phyloP scores from a whole-genome alignment of 306 rosid species.

The Sechiopsis laciniata region DNA sequence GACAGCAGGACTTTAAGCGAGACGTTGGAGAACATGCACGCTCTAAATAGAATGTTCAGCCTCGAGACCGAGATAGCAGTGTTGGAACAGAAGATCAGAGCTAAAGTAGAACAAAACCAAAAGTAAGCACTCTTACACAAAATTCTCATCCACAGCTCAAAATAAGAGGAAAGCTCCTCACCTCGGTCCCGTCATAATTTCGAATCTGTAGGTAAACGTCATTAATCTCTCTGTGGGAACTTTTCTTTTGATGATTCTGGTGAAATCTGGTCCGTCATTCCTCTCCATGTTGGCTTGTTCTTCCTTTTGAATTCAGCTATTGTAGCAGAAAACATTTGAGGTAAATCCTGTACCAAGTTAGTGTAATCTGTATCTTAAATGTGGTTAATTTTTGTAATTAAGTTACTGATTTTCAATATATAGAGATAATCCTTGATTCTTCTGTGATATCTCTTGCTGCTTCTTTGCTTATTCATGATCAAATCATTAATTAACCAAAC shows the following conservation, averaged over 20 bases:
- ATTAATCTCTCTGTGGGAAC: conserved; percentile 14
- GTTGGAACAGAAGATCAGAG: conserved; percentile 87
- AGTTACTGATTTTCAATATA: conserved; percentile 20
- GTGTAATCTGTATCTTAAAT: conserved; percentile 18
- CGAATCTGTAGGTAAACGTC: conserved; percentile 31
- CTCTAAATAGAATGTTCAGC: conserved; percentile 94
- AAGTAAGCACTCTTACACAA: conserved; percentile 37
- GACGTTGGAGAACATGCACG: conserved; percentile 97
- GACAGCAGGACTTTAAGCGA: conserved; percentile 84
- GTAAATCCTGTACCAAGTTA: conserved; percentile 13
- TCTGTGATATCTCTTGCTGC: background rate
- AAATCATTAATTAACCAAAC: background rate
- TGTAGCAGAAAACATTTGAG: background rate
- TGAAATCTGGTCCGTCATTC: too few relatives aligned
- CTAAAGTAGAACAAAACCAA: conserved; percentile 88
- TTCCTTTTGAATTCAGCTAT: too few relatives aligned
- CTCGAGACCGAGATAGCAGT: conserved; percentile 85
- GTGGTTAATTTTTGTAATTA: conserved; percentile 22
- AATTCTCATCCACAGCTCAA: conserved; percentile 29
- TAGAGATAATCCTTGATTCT: conserved; percentile 19
- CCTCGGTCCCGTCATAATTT: conserved; percentile 31
- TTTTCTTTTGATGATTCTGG: too few relatives aligned
- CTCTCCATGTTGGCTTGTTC: too few relatives aligned
- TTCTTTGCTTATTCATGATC: background rate
- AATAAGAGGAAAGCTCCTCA: conserved; percentile 44